These are phyloP conservation scores for Termitomyces sp. DNA, from an alignment of 768 basidiomycete genomes.

Conservation along the genomic window DNA sequence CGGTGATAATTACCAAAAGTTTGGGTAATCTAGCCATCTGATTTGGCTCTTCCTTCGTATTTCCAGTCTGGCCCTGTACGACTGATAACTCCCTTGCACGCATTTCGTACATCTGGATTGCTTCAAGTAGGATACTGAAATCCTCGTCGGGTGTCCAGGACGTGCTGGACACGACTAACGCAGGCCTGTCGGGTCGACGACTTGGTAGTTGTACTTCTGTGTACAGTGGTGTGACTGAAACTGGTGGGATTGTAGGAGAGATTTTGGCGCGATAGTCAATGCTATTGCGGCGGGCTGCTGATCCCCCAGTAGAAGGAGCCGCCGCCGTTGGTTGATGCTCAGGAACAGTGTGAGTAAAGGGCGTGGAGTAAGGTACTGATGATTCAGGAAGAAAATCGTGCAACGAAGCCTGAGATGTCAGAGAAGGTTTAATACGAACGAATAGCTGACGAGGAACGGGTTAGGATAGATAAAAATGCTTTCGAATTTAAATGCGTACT, in stretches of 20 bases:
- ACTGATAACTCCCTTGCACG: conserved; percentile 36
- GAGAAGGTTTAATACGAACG: conserved; percentile 37
- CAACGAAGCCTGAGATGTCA: conserved; percentile 29
- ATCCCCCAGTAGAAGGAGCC: conserved; percentile 5
- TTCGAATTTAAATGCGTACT: conserved; percentile 32
- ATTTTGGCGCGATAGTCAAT: conserved; percentile 13
- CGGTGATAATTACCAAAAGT: conserved; percentile 82
- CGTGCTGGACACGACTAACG: conserved; percentile 86
- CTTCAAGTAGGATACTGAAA: conserved; percentile 78
- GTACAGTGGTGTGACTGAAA: conserved; percentile 26
- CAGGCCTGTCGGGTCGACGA: conserved; percentile 73
- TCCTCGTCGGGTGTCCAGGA: conserved; percentile 99
- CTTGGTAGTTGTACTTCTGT: conserved; percentile 35
- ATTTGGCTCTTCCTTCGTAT: neutral
- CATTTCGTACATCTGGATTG: conserved; percentile 67
- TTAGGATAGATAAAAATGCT: neutral
- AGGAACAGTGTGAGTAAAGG: conserved; percentile 49
- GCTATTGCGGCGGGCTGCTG: conserved; percentile 9
- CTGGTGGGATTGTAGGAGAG: conserved; percentile 17
- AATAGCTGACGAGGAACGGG: conserved; percentile 39
- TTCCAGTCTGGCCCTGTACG: neutral
- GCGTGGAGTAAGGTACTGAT: conserved; percentile 53
- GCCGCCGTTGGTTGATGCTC: conserved; percentile 18
- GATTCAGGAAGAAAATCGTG: conserved; percentile 52
- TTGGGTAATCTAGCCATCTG: conserved; percentile 52